Conservation (phyloP, 805 yeast genomes). For the Blastobotrys mokoenaii region DNA sequence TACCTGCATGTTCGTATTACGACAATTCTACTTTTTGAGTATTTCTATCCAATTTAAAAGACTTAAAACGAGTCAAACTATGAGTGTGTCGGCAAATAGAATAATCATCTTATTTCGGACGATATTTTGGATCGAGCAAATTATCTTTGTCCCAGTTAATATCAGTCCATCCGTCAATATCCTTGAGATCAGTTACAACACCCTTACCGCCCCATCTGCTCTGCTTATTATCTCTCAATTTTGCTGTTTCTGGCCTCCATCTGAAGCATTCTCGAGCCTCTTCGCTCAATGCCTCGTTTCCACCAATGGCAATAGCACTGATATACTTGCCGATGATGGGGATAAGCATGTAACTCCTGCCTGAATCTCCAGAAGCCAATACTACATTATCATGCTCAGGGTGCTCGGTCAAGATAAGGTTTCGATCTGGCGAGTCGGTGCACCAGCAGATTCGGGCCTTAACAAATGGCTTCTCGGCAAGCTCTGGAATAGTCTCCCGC, state of each 20-base stretch:
- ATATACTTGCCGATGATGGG: conserved; percentile 30
- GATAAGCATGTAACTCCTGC: conserved; percentile 32
- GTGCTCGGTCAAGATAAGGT: conserved; percentile 19
- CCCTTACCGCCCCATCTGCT: not conserved
- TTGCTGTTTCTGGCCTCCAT: not conserved
- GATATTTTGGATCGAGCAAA: too few species aligned
- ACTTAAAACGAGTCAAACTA: too few species aligned
- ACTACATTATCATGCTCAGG: conserved; percentile 17
- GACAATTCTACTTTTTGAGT: too few species aligned
- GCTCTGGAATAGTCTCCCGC: conserved; percentile 27
- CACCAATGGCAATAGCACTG: not conserved
- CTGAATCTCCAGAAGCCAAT: conserved; percentile 33
- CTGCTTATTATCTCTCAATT: not conserved
- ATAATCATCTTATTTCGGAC: too few species aligned
- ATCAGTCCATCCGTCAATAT: not conserved
- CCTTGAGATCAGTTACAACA: not conserved
- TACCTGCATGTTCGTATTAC: too few species aligned
- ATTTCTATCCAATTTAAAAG: too few species aligned
- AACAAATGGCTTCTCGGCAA: conserved; percentile 26
- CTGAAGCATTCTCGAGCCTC: not conserved
- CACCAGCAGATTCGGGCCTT: conserved; percentile 32
- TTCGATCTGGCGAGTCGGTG: conserved; percentile 31
- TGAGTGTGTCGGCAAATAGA: too few species aligned
- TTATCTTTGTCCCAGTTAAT: not conserved
- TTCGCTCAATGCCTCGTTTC: not conserved